Evolutionary conservation across 2,329 filamentous ascomycete genomes (phyloP), one percentile per base, ranked within the genome.

Genomic region (Zymoseptoria ardabiliae): DNA sequence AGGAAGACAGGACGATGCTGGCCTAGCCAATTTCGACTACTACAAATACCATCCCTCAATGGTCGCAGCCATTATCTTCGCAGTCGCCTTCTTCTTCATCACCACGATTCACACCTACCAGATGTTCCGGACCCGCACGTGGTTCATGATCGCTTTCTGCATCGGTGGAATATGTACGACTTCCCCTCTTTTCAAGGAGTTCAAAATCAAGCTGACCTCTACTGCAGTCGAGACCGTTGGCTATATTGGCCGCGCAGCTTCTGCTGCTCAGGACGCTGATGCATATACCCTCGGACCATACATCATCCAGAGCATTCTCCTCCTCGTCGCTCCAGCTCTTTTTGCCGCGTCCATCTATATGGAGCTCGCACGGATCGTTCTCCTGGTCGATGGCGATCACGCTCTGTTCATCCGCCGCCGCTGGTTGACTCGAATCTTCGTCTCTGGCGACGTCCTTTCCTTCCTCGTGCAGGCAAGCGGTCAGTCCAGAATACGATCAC

Each of bases 271-370:
- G 0, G 69, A 81, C 53, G 71, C 73, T n/a, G 76, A 76, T 1
- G 71, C 62, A 13, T 64, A 75, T 58, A 76, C 76, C 1, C 72
- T 77, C 56, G 66, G 66, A 0, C 69, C 73, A 0, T 81, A 75
- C 66, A 74, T 78, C 55, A 69, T 80, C 58, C 74, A 79, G 61
- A 72, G 69, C 19, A 62, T 80, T 35, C 73, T 81, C 64, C 72
- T 80, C 53, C 73, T 81, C 4, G 72, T 82, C 22, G 78, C 76
- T 1, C 79, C 79, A 1, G 76, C 76, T 3, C 75, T 81, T 55
- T 77, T 79, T 61, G 79, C 79, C 19, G 79, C 79, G 13, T 75
- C 76, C 0, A 77, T 80, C 61, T 81, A 82, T 65, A 81, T 80
- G 70, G 71, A 74, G 17, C 74, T 81, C 45, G 76, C 75, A 30